Conservation (phyloP, 148 eudicot genomes). For the Rhododendron ovatum region DNA sequence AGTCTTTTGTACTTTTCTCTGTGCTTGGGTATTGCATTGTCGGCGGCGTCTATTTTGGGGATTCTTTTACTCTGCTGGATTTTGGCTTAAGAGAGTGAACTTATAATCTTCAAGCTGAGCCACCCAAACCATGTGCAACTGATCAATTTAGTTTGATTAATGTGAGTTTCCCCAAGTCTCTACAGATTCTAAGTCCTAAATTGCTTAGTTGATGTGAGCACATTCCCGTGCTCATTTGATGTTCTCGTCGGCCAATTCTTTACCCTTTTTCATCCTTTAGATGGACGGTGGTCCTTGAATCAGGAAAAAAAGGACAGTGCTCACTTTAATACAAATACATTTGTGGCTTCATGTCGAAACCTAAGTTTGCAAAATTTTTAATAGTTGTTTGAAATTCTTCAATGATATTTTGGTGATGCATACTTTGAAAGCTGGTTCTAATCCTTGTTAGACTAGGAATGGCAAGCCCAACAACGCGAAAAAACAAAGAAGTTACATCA, state of each 20-base stretch:
- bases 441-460: slow-evolving; percentile 47
- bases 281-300: neutral
- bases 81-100: neutral
- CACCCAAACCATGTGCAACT: neutral
- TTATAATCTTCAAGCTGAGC: neutral
- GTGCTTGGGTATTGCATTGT: neutral
- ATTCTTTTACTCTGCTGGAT: neutral
- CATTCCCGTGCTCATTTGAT: neutral
- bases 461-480: slow-evolving; percentile 87
- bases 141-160: neutral
- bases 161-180: neutral
- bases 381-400: neutral
- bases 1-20: neutral
- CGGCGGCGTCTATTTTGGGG: neutral
- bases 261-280: neutral
- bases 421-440: slow-evolving; percentile 15
- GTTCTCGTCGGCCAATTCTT: neutral
- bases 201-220: neutral
- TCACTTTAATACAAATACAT: neutral
- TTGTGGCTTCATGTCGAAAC: neutral
- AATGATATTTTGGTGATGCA: neutral
- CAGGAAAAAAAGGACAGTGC: neutral
- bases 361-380: neutral
- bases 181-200: neutral
- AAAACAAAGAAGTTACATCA: slow-evolving; percentile 72